Base-by-base conservation (phyloP, 1,139 yeast species). In the Sugiyamaella xylanicola region DNA sequence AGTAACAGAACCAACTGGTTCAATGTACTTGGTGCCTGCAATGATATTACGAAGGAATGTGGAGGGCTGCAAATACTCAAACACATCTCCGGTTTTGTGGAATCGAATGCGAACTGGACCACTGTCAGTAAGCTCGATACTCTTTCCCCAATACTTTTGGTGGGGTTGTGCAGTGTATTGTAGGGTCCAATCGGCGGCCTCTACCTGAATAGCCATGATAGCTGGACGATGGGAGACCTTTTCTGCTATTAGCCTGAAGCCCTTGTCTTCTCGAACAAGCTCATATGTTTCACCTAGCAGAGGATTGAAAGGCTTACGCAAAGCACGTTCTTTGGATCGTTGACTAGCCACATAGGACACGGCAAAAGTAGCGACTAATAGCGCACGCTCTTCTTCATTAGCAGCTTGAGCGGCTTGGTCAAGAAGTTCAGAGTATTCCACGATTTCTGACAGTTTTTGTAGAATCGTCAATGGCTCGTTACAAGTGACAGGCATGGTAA, bases 61-160 rank as follows among this genome's bases (percentile, higher is more conserved):
- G 1, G 88, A 83, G 8, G 99, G 97, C 63, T 86, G 93, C 17
- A 75, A 70, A 93, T 96, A 93, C 58, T 83, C 81, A 67, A 84
- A 88, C 3, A 79, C 77, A 65, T 88, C 96, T 3, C 92, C 92
- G 0, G 87, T 79, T 58, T 66, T 79, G 22, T 58, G 82, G 48
- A 85, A 75, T 1, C 78, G 76, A 51, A 91, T 75, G 49, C 79
- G 79, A 4, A 86, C 75, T 13, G 74, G 74, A 41, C 99, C 99
- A 53, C 81, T 83, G 60, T 90, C 89, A 49, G 81, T 80, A 57
- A 93, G 76, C 70, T 93, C 98, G 13, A 90, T 83, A 43, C 91
- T 86, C 72, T 93, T 93, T 53, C 98, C 98, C 96, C 97, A 93
- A 65, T 89, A 90, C 69, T 90, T 91, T 65, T 92, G 97, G 29